Evolutionary conservation across 331 rosid genomes (phyloP).

Genomic region (Malus hybrid): DNA sequence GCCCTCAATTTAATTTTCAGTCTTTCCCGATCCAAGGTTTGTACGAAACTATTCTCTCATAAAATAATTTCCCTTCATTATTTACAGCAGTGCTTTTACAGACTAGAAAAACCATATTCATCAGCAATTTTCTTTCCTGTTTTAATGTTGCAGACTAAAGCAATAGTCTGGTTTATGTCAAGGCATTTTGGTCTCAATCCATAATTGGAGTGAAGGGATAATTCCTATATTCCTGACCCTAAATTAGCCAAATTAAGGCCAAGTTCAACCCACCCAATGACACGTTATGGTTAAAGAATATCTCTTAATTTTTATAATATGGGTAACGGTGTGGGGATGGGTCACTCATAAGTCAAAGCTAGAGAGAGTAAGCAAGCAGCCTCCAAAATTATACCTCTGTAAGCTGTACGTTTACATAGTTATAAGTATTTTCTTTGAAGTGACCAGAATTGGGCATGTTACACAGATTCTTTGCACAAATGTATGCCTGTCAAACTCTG

Average conservation of each 20-base stretch:
- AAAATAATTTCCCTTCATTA: slow-evolving; percentile 1
- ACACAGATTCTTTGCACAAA: neutral
- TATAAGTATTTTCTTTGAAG: neutral
- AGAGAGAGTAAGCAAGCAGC: no score
- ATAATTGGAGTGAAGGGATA: neutral
- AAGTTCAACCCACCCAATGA: neutral
- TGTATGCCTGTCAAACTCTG: neutral
- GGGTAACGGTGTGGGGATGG: neutral
- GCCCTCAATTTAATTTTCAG: slow-evolving; percentile 68
- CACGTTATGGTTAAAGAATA: neutral
- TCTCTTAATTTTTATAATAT: neutral
- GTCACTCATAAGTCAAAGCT: no score
- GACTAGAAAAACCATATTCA: neutral
- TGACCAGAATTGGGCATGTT: neutral
- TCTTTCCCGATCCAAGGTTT: slow-evolving; percentile 80
- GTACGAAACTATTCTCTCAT: neutral
- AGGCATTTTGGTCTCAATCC: neutral
- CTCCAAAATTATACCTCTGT: neutral
- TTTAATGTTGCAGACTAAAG: neutral
- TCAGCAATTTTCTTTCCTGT: neutral
- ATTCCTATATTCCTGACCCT: neutral
- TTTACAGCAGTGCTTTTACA: neutral
- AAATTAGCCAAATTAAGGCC: neutral
- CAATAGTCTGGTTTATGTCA: neutral
- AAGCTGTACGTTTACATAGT: neutral